Base-by-base conservation (phyloP, 495 filamentous ascomycete species). In the Penicillium diatomitis region DNA sequence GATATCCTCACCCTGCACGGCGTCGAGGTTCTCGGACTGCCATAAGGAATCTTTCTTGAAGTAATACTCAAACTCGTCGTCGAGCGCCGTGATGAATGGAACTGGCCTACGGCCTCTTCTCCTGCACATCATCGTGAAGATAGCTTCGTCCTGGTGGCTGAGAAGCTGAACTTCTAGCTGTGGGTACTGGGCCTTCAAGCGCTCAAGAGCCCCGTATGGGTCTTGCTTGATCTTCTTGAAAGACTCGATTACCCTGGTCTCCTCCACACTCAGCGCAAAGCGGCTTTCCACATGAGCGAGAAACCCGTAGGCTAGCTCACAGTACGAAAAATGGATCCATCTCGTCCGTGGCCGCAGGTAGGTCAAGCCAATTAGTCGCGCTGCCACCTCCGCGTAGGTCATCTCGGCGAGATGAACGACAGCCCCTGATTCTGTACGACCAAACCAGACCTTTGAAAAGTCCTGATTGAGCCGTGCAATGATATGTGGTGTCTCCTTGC, bases 1-100 rank as follows among this genome's bases (percentile, higher is more conserved):
- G 12, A 60, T 61, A 54, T 73, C 69, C 46, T 64, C 55, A 34
- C 52, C 59, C 28, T 64, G 51, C 28, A 72, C 66, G 2, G 69
- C 68, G 31, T 66, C 69, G 12, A 71, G 37, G 41, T 71, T 64
- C 47, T 73, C 68, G 0, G 66, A 63, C 42, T 73, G 69, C 69
- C 69, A 73, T 3, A 73, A 43, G 3, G 66, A 71, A 41, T 73
- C 69, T 35, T 73, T 73, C 41, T 73, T 73, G 59, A 73, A 73
- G 41, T 60, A 73, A 10, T 50, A 60, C 45, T 73, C 69, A 32
- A 73, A 73, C 34, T 67, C 58, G 5, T 71, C 63, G 33, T 73
- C 61, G 0, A 73, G 45, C 7, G 39, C 30, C 6, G 45, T 34
- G 33, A 47, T 38, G 8, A 73, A 73, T 7, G 60, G 58, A 1